A percentile compares a stretch with the other conserved stretches of the same genome.
Conservation (phyloP, 2,329 filamentous ascomycete genomes). For the Paraphaeosphaeria sporulosa region DNA sequence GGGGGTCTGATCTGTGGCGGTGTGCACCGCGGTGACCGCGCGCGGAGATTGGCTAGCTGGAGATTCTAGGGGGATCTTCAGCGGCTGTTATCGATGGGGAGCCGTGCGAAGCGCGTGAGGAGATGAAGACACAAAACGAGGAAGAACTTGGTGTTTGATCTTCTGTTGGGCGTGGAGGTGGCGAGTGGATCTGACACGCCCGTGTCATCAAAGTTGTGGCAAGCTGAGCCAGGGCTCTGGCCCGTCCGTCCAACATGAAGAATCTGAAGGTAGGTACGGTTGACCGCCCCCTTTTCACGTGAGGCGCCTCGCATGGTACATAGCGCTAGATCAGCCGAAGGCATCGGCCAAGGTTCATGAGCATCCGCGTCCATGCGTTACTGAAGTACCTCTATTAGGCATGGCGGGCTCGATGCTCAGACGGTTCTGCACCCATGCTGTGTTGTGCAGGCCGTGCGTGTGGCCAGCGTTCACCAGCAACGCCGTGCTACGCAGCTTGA, state of each 20-base stretch:
- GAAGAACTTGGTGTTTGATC: constrained; percentile 2
- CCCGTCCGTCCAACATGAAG: constrained; percentile 3
- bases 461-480: neutral
- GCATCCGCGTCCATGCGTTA: constrained; percentile 20
- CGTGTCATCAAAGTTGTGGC: constrained; percentile 18
- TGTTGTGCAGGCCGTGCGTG: constrained; percentile 14
- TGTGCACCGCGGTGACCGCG: constrained; percentile 15
- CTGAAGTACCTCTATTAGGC: constrained; percentile 27
- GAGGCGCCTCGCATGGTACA: constrained; percentile 20
- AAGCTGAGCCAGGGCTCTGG: constrained; percentile 24
- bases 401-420: constrained; percentile 29
- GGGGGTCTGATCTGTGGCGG: constrained; percentile 22
- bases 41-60: constrained; percentile 24
- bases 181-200: constrained; percentile 34
- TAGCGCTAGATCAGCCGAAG: constrained; percentile 43
- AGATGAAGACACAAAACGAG: constrained; percentile 7
- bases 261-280: constrained; percentile 9
- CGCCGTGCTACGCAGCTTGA: neutral
- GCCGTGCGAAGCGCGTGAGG: constrained; percentile 20
- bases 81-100: constrained; percentile 18
- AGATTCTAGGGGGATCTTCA: constrained; percentile 25
- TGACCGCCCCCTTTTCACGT: constrained; percentile 39
- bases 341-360: constrained; percentile 28
- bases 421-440: constrained; percentile 31
- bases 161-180: constrained; percentile 11